These are phyloP conservation scores for Cutaneotrichosporon mucoides DNA, from an alignment of 1,284 basidiomycete genomes.

Conservation along the genomic window DNA sequence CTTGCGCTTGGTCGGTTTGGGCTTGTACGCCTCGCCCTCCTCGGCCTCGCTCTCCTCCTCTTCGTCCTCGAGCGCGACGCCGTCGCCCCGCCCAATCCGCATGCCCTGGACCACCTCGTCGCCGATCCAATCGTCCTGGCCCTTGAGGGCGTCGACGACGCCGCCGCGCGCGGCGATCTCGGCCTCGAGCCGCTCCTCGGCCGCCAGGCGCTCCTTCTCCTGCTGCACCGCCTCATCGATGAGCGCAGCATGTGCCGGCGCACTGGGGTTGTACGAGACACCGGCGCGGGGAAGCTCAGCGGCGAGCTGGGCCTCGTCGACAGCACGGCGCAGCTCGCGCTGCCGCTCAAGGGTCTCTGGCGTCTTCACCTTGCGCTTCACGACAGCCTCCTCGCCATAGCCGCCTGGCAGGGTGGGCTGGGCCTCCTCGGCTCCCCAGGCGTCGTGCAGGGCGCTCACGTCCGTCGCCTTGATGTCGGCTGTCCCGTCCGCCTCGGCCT, in stretches of 20 bases:
- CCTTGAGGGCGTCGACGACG: conserved; percentile 56
- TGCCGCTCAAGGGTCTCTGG: conserved; percentile 38
- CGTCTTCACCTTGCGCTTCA: conserved; percentile 32
- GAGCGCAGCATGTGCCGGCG: conserved; percentile 69
- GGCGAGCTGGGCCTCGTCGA: conserved; percentile 48
- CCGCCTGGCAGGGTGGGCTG: conserved; percentile 19
- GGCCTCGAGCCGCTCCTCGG: conserved; percentile 58
- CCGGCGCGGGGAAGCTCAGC: conserved; percentile 76
- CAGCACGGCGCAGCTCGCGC: conserved; percentile 23
- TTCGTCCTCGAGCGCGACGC: conserved; percentile 28
- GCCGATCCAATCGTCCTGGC: conserved; percentile 28
- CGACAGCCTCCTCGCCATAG: conserved; percentile 40
- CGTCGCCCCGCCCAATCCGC: conserved; percentile 56
- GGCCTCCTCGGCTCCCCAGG: conserved; percentile 14
- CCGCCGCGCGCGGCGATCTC: conserved; percentile 50
- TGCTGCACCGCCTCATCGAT: conserved; percentile 65
- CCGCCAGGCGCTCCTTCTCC: conserved; percentile 60
- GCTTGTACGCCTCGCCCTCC: conserved; percentile 23
- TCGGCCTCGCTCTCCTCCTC: conserved; percentile 29
- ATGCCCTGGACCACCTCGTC: conserved; percentile 54
- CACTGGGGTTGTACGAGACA: conserved; percentile 88
- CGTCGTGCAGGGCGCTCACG: conserved; percentile 15
- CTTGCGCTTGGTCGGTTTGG: conserved; percentile 60
- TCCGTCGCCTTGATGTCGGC: conserved; percentile 12
- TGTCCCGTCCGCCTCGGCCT: conserved; percentile 56